Evolutionary conservation across 2,329 filamentous ascomycete species (phyloP), one percentile per base, ranked within the genome.

Genomic region (Penicillium sp.): DNA sequence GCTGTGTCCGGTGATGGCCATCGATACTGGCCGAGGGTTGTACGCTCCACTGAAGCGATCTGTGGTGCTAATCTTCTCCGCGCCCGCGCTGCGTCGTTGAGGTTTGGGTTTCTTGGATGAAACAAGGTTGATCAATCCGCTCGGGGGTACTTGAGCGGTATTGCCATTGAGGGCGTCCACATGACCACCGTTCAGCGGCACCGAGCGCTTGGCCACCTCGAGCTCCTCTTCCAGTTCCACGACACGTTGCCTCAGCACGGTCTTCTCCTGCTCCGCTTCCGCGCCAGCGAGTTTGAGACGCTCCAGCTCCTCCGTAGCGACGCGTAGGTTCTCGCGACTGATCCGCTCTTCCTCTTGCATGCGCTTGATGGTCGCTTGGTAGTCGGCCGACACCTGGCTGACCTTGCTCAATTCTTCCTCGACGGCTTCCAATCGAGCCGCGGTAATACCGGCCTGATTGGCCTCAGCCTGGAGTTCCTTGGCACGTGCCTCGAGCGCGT

Each of bases 381-480:
- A 94, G 65, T 98, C 93, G 48, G 94, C 88, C 70, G 95, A 94
- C 64, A 82, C 93, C 51, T 81, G 75, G 70, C 96, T 90, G 43
- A 97, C 77, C 70, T 88, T 90, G 74, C 84, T 85, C 86, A 97
- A 95, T 64, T 98, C 93, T 59, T 90, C 86, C 68, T 98, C 93
- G 83, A 97, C 88, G 42, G 86, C 88, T 60, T 87, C 84, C 46
- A 98, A 77, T 57, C 89, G 87, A 55, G 93, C 93, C 45, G 91
- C 90, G 2, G 88, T 88, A 62, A 97, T 96, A 72, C 93, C 93
- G 46, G 91, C 93, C 73, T 97, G 91, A 70, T 98, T 98, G 51
- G 93, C 93, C 70, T 98, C 93, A 32, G 86, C 85, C 70, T 98
- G 93, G 47, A 98, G 78, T 66, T 98, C 93, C 74, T 95, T 95